Evolutionary conservation across 2,329 filamentous ascomycete genomes (phyloP), one percentile per base, ranked within the genome.

Genomic region (Colletotrichum sp.): DNA sequence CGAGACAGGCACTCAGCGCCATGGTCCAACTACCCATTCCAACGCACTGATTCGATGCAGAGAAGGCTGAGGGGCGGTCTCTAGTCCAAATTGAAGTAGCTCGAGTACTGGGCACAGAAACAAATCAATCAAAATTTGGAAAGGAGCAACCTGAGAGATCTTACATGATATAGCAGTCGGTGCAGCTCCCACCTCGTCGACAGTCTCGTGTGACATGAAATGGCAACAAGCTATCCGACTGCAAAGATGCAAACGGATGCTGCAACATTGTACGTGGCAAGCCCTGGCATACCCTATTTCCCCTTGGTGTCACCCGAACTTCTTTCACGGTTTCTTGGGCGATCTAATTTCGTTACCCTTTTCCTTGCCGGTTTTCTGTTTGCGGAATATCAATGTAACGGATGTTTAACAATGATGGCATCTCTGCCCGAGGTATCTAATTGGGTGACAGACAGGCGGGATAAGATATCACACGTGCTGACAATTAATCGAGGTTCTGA

Each of bases 221-320:
- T 22, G 39, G 6, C 0, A 0, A 48, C n/a, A 3, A 48, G 5
- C 44, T 0, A 0, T 3, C n/a, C 44, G 3, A 13, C 18, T n/a
- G 18, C 10, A 48, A 48, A 48, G n/a, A 48, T 48, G 44, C 44
- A 48, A 48, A 4, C 44, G n/a, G 39, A 12, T 12, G 3, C 9
- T 48, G 10, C 18, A 22, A 12, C 39, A 1, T 48, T 12, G 39
- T n/a, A 48, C n/a, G 39, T 12, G 9, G 3, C 39, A 1, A 22
- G 39, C 39, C 3, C 3, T 12, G 39, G 2, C 9, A n/a, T 22
- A 13, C 44, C 1, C 18, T 48, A 3, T 0, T 13, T 1, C 3
- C 44, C 10, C 22, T 7, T 13, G 44, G 44, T 48, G 10, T 22
- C 10, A 7, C 44, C 9, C 1, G 6, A 48, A 13, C 44, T 1